Percentiles rank a stretch among this genome's conserved stretches.
These are phyloP conservation scores for Aspergillus thermomutatus DNA, from an alignment of 2,329 filamentous ascomycete genomes.

Conservation along the genomic window DNA sequence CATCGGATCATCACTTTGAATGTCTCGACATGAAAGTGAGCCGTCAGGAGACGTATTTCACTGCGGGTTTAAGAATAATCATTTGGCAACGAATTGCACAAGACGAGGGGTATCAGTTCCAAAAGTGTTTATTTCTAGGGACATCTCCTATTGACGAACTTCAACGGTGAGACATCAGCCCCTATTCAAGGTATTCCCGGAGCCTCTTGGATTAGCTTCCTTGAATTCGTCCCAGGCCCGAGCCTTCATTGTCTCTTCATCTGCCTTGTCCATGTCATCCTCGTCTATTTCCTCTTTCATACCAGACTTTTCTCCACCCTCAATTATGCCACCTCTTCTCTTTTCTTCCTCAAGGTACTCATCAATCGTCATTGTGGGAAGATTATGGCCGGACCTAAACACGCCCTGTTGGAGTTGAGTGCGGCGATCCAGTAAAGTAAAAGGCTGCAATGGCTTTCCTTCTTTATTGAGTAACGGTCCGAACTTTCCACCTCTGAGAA, in stretches of 20 bases:
- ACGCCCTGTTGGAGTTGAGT: conserved; percentile 75
- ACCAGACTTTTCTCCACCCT: conserved; percentile 75
- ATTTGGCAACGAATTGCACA: background rate
- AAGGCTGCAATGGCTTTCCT: conserved; percentile 85
- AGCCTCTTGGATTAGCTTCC: conserved; percentile 76
- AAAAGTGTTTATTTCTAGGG: background rate
- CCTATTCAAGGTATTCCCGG: conserved; percentile 49
- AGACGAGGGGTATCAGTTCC: background rate
- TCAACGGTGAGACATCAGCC: conserved; percentile 28
- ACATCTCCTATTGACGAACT: background rate
- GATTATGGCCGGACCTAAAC: conserved; percentile 84
- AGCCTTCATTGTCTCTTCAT: conserved; percentile 89
- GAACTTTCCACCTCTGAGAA: conserved; percentile 45
- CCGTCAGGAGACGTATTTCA: background rate
- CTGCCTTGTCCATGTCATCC: conserved; percentile 82
- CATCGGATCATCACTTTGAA: background rate
- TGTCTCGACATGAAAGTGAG: background rate
- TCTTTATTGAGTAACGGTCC: conserved; percentile 73
- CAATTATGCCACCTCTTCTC: conserved; percentile 79
- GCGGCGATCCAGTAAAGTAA: conserved; percentile 76
- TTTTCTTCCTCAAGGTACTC: conserved; percentile 94
- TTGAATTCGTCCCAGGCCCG: conserved; percentile 92
- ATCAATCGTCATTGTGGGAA: conserved; percentile 97
- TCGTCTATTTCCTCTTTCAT: conserved; percentile 73
- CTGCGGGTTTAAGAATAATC: background rate